Base-by-base conservation (phyloP, 306 rosid genomes). In the Lathyrus oleraceus region DNA sequence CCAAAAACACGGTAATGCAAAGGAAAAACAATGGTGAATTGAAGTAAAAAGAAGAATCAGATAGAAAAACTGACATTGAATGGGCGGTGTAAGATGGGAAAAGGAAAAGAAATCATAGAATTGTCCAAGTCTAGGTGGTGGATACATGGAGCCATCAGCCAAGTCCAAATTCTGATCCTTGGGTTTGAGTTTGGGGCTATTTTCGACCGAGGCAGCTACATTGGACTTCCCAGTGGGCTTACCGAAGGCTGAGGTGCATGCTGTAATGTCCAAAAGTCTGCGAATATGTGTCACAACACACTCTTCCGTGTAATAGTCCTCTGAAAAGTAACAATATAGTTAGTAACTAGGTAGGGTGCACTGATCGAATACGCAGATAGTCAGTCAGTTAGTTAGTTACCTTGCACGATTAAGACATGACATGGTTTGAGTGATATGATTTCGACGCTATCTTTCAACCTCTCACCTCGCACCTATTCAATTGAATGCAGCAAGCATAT, bases 31-130 rank as follows among this genome's bases (percentile, higher is more conserved):
- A 35, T 35, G 10, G 10, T 5, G 39, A 35, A 35, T 6, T 35
- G 39, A 35, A 35, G 39, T 30, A 4, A 43, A 47, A n/a, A n/a
- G 11, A 16, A 48, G 53, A 15, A 5, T 15, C 16, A 7, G 25
- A 49, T 49, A 21, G 47, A 40, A 48, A 16, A 44, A 66, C 96
- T 81, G 43, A 94, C 98, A 94, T 38, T 90, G 95, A 45, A 88
- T 75, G 3, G 98, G 98, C 13, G 96, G 95, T 38, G 96, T 88
- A 75, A 94, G 91, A 51, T 88, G 80, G 1, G 97, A 84, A 84
- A 90, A 83, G 0, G 98, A 90, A 77, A 94, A 88, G 95, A 90
- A 94, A 20, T 94, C 91, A 49, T 90, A 94, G 83, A 94, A 94
- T 70, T 87, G 90, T 44, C 97, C 97, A 15, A 94, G 94, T 69